Percentiles rank a stretch among this genome's conserved stretches.
phyloP scores from a whole-genome alignment of 1,284 basidiomycete species.

The Trametes versicolor region DNA sequence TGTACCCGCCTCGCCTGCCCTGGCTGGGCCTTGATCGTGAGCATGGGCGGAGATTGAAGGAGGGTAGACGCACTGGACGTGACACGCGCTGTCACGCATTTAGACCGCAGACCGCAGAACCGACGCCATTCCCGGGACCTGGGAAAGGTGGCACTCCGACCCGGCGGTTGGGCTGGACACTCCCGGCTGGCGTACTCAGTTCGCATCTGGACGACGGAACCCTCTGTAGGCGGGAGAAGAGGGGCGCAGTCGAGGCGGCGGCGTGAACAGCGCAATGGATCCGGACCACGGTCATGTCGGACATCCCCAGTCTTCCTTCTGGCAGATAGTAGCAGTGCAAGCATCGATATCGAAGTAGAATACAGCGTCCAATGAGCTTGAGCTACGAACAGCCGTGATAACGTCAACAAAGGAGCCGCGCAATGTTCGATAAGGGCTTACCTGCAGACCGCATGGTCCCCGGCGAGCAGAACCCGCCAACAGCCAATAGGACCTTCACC shows the following conservation, averaged over 20 bases:
- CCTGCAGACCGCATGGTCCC: slow-evolving; percentile 1
- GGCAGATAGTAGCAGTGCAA: not conserved
- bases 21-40: slow-evolving; percentile 20
- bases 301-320: not conserved
- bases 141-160: not conserved
- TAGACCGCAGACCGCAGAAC: slow-evolving; percentile 8
- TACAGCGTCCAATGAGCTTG: not conserved
- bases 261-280: slow-evolving; percentile 9
- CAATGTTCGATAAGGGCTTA: slow-evolving; percentile 4
- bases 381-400: not conserved
- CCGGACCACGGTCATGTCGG: slow-evolving; percentile 10
- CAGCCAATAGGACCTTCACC: not conserved
- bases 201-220: not conserved
- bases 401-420: not conserved
- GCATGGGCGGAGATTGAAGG: slow-evolving; percentile 28
- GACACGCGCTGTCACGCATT: slow-evolving; percentile 25
- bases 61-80: slow-evolving; percentile 12
- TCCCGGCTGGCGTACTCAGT: slow-evolving; percentile 6
- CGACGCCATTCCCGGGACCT: slow-evolving; percentile 1
- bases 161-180: not conserved
- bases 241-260: not conserved
- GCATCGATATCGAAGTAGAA: not conserved
- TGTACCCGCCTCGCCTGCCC: slow-evolving; percentile 24
- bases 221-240: not conserved
- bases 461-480: not conserved